phyloP scores from a whole-genome alignment of 768 basidiomycete genomes.

The Favolaschia claudopus region DNA sequence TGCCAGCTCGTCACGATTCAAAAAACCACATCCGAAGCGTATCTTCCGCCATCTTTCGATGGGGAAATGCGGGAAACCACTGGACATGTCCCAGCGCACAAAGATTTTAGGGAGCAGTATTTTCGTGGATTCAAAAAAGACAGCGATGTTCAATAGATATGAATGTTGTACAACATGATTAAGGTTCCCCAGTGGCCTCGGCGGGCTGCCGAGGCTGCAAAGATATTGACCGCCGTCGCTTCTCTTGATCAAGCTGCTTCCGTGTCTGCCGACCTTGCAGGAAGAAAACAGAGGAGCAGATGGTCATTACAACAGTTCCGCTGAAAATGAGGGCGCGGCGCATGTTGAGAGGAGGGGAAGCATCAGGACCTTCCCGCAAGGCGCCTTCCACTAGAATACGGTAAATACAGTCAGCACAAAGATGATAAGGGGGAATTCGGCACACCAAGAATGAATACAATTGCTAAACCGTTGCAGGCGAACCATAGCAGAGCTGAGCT shows the following conservation, averaged over 20 bases:
- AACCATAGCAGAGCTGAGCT: slow-evolving; percentile 83
- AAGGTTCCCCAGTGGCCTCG: neutral
- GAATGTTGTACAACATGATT: slow-evolving; percentile 2
- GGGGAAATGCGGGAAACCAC: slow-evolving; percentile 27
- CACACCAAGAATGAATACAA: slow-evolving; percentile 35
- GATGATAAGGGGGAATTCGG: neutral
- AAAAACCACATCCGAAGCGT: slow-evolving; percentile 59
- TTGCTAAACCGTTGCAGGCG: slow-evolving; percentile 50
- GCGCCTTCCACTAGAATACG: slow-evolving; percentile 63
- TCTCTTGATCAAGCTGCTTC: slow-evolving; percentile 68
- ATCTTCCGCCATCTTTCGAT: slow-evolving; percentile 65
- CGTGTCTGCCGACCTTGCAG: slow-evolving; percentile 69
- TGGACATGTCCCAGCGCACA: slow-evolving; percentile 79
- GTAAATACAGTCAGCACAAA: neutral
- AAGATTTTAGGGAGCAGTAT: slow-evolving; percentile 88
- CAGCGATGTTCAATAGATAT: neutral
- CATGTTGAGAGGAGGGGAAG: slow-evolving; percentile 80
- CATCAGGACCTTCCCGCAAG: slow-evolving; percentile 66
- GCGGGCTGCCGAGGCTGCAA: slow-evolving; percentile 15
- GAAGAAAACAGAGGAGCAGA: slow-evolving; percentile 53
- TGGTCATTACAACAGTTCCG: slow-evolving; percentile 54
- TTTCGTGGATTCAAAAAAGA: slow-evolving; percentile 79
- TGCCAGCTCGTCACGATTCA: slow-evolving; percentile 90
- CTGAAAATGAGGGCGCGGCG: slow-evolving; percentile 71
- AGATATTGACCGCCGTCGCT: slow-evolving; percentile 29